Base-by-base conservation (phyloP, 805 yeast genomes). In the Starmerella apis region DNA sequence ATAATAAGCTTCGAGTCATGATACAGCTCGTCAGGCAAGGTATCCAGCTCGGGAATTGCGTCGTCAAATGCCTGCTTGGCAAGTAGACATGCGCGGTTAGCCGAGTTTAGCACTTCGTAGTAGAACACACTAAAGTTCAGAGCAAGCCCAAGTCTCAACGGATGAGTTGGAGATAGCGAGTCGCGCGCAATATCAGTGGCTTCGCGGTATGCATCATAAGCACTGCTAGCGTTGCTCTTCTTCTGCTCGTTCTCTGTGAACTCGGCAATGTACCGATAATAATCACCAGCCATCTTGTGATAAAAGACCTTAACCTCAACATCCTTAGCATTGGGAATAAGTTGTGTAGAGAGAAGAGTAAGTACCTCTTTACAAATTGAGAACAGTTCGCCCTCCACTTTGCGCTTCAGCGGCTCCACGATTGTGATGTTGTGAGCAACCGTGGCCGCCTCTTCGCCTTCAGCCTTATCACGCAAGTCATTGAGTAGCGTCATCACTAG, bases 61-160 rank as follows among this genome's bases (percentile, higher is more conserved):
- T 90, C 97, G 71, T 90, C 98, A 63, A 92, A 90, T 35, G 98
- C 97, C 74, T 90, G 96, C 73, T 90, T 92, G 65, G 98, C 98
- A 70, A 90, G 80, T 70, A 88, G 95, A 71, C 98, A 90, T 62
- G 98, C 98, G 71, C 94, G 86, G 70, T 90, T 96, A 63, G 98
- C 97, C 53, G 96, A 85, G 73, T 90, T 88, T 72, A 88, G 83
- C 66, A 92, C 94, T 76, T 90, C 98, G 68, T 90, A 90, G 79
- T 90, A 92, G 75, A 90, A 90, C 55, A 90, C 98, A 49, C 96
- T 86, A 76, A 92, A 90, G 74, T 90, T 90, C 70, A 90, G 80
- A 56, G 98, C 98, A 70, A 90, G 80, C 63, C 98, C 98, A 67
- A 90, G 78, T 73, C 98, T 82, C 71, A 92, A 87, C 69, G 97